A percentile compares a stretch with the other conserved stretches of the same genome.
Evolutionary conservation across 495 filamentous ascomycete genomes (phyloP).

Genomic region (Astrocystis sublimbata): DNA sequence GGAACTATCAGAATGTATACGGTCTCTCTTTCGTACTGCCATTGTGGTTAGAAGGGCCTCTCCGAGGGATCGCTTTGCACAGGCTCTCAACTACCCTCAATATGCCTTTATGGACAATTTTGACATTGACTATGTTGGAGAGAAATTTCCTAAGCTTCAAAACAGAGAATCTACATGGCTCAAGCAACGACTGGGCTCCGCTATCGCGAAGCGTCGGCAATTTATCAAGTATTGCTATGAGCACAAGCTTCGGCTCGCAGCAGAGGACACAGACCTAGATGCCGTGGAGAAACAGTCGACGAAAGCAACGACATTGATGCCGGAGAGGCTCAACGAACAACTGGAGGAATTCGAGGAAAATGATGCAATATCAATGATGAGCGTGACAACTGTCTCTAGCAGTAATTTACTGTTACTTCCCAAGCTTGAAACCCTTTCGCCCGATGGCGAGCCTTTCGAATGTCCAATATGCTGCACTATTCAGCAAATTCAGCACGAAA

Average conservation of each 20-base stretch:
- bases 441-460: too few relatives aligned
- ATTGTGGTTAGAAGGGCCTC: background rate
- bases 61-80: background rate
- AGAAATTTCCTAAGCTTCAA: conserved; percentile 9
- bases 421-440: too few relatives aligned
- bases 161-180: background rate
- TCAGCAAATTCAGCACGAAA: background rate
- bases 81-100: conserved; percentile 1
- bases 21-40: background rate
- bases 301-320: background rate
- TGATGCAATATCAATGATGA: too few relatives aligned
- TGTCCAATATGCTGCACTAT: background rate
- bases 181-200: conserved; percentile 13
- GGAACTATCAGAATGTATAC: background rate
- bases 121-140: conserved; percentile 18
- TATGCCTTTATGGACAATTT: conserved; percentile 16
- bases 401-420: too few relatives aligned
- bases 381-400: too few relatives aligned
- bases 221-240: conserved; percentile 16
- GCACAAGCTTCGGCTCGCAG: background rate
- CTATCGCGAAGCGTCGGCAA: conserved; percentile 21
- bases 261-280: background rate
- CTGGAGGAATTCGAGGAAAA: too few relatives aligned
- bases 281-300: background rate
- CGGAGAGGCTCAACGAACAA: too few relatives aligned